These are phyloP conservation scores for Entelexis sorbosivorans DNA, from an alignment of 1,139 yeast species.

Conservation along the genomic window DNA sequence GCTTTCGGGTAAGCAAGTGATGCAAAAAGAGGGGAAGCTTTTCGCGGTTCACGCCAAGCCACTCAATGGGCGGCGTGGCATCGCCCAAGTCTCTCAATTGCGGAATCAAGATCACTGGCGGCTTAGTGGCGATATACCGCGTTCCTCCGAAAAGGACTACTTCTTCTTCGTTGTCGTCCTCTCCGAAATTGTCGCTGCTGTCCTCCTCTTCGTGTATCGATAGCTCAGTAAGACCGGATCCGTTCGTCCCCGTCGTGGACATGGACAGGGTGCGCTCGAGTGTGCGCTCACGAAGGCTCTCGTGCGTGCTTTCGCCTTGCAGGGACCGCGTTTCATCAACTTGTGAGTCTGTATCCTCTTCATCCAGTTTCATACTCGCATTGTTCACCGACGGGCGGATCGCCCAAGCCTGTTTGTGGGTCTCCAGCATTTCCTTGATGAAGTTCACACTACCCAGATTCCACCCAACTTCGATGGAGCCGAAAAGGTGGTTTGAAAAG, in stretches of 20 bases:
- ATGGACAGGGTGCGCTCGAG: not conserved
- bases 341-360: not conserved
- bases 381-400: conserved; percentile 12
- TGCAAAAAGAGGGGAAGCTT: conserved; percentile 80
- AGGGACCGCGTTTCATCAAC: not conserved
- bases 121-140: conserved; percentile 51
- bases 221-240: not conserved
- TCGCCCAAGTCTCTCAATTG: conserved; percentile 83
- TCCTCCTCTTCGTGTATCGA: not conserved
- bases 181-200: not conserved
- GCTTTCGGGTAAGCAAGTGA: conserved; percentile 57
- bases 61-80: conserved; percentile 95
- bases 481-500: conserved; percentile 45
- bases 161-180: not conserved
- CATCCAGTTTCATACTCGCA: not conserved
- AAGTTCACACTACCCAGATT: conserved; percentile 86
- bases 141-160: conserved; percentile 6
- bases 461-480: conserved; percentile 86
- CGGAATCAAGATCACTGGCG: conserved; percentile 80
- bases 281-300: not conserved
- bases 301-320: not conserved
- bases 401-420: conserved; percentile 41
- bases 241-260: not conserved
- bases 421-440: conserved; percentile 80
- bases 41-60: conserved; percentile 89